Base-by-base conservation (phyloP, 1,284 basidiomycete species). In the Malassezia dermatis region DNA sequence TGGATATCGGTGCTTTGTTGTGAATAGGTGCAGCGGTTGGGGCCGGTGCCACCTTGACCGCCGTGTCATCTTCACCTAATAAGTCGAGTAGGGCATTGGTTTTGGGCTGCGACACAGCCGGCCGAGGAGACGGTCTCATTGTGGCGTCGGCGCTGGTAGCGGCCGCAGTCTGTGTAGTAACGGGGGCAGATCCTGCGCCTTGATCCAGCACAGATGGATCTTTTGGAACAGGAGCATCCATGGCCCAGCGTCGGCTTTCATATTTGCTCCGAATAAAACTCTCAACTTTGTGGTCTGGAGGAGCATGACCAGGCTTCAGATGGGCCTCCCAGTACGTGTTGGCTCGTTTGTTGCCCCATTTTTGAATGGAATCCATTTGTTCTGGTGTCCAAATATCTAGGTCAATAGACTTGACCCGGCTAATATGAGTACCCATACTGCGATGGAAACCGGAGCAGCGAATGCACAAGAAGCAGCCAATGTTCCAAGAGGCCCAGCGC, bases 281-380 rank as follows among this genome's bases (percentile, higher is more conserved):
- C 58, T 98, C 93, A 78, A 98, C 89, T 81, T 96, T 96, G 77
- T 96, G 91, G 65, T 98, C 93, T 19, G 89, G 86, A 30, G 93
- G 93, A 31, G 87, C 73, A 74, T 98, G 94, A 0, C 94, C 94
- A 11, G 83, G 76, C 75, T 90, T 91, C 51, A 98, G 79, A 77
- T 95, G 90, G 4, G 88, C 86, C 74, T 98, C 94, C 93, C 93
- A 98, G 78, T 95, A 98, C 8, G 87, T 64, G 76, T 98, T 98
- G 8, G 88, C 90, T 8, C 84, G 82, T 56, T 79, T 80, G 75
- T 98, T 98, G 1, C 93, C 93, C 93, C 94, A 98, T 75, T 86
- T 88, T 75, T 87, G 59, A 28, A 63, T 60, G 24, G 47, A 48
- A 75, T 85, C 84, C 86, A 98, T 93, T 78, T 98, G 93, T 69